A percentile compares a stretch with the other conserved stretches of the same genome.
Conservation (phyloP, 208 protist genomes). For the Wallacemonas sp. region DNA sequence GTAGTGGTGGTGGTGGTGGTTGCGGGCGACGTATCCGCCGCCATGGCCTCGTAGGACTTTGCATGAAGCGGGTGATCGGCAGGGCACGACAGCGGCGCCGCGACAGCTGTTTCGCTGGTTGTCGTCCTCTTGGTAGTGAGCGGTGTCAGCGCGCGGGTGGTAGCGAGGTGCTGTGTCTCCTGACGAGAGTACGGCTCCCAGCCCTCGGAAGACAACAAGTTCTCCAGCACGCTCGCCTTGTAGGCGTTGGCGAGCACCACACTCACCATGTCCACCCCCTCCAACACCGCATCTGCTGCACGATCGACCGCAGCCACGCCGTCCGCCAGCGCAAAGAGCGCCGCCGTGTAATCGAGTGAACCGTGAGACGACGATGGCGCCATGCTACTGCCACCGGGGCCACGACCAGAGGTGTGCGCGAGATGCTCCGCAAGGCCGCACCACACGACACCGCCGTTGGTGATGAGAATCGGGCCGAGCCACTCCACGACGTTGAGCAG, state of each 20-base stretch:
- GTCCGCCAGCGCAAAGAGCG: constrained; percentile 6
- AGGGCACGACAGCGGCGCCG: too few relatives aligned
- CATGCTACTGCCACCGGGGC: constrained; percentile 8
- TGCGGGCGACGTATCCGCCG: too few relatives aligned
- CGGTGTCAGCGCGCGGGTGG: constrained; percentile 9
- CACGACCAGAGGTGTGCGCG: constrained; percentile 16
- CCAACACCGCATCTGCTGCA: constrained; percentile 25
- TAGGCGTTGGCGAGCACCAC: constrained; percentile 66
- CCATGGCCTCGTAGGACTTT: too few relatives aligned
- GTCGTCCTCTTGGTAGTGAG: too few relatives aligned
- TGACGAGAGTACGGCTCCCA: constrained; percentile 45
- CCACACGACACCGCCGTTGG: constrained; percentile 33
- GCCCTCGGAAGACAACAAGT: constrained; percentile 34
- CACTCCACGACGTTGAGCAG: constrained; percentile 32
- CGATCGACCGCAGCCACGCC: constrained; percentile 26
- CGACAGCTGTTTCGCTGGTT: too few relatives aligned
- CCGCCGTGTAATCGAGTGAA: background rate
- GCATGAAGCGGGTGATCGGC: too few relatives aligned
- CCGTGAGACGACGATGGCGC: background rate
- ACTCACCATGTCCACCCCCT: constrained; percentile 39
- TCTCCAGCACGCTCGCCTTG: constrained; percentile 68
- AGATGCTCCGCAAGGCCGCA: constrained; percentile 16
- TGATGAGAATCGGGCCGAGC: constrained; percentile 32
- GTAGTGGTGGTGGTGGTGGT: too few relatives aligned
- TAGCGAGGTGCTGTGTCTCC: constrained; percentile 27